A percentile compares a stretch with the other conserved stretches of the same genome.
These are phyloP conservation scores for Candida tallmaniae DNA, from an alignment of 805 yeast genomes.

Conservation along the genomic window DNA sequence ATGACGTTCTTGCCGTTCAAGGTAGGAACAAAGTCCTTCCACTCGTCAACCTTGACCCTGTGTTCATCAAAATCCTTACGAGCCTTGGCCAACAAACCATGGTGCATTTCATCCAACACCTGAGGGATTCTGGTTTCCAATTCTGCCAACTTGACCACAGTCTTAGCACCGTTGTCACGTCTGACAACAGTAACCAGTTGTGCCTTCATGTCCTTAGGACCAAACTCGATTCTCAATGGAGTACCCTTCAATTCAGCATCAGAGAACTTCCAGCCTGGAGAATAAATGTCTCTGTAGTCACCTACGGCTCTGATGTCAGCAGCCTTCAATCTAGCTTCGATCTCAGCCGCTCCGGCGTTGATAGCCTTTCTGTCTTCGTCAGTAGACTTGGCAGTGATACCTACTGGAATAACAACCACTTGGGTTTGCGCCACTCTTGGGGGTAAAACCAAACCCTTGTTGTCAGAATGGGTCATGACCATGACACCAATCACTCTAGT, in stretches of 20 bases:
- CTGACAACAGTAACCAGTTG: constrained; percentile 83
- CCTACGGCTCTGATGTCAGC: constrained; percentile 72
- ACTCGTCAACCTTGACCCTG: constrained; percentile 72
- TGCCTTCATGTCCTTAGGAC: constrained; percentile 89
- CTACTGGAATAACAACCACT: constrained; percentile 91
- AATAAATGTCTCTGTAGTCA: constrained; percentile 90
- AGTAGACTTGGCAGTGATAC: constrained; percentile 82
- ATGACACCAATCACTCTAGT: constrained; percentile 99
- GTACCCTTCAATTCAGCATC: constrained; percentile 96
- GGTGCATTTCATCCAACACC: constrained; percentile 78
- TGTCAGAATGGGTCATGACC: constrained; percentile 98
- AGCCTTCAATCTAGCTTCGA: constrained; percentile 57
- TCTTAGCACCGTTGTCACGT: constrained; percentile 84
- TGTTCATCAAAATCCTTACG: constrained; percentile 80
- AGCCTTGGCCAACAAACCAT: constrained; percentile 69
- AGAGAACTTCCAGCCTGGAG: constrained; percentile 98
- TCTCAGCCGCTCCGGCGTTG: constrained; percentile 60
- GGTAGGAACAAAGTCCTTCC: constrained; percentile 91
- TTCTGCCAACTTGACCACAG: constrained; percentile 51
- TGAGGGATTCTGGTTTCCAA: constrained; percentile 65
- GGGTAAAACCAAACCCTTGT: constrained; percentile 96
- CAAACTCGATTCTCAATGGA: constrained; percentile 90
- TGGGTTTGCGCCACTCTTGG: constrained; percentile 94
- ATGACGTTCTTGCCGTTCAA: constrained; percentile 88
- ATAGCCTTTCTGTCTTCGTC: constrained; percentile 70